These are phyloP conservation scores for Haberlea rhodopensis DNA, from an alignment of 257 asterid species.

Conservation along the genomic window DNA sequence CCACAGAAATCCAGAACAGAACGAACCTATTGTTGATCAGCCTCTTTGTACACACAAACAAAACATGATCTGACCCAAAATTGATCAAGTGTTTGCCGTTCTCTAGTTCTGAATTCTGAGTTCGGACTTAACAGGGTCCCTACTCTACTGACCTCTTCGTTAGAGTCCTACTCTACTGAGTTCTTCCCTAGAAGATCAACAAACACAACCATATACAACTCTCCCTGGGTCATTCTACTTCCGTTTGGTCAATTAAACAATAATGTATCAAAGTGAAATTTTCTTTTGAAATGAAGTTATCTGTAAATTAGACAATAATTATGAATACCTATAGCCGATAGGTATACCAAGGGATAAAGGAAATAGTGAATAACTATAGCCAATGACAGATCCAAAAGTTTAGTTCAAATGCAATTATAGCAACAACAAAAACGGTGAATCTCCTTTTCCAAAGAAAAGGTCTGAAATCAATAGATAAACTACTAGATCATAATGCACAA, in stretches of 20 bases:
- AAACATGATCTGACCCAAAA: no score
- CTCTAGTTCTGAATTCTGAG: neutral
- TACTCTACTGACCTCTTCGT: neutral
- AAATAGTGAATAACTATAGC: neutral
- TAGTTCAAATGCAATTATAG: slow-evolving; percentile 4
- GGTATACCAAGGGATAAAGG: neutral
- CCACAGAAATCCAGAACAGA: neutral
- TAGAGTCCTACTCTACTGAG: no score
- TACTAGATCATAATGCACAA: neutral
- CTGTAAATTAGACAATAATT: neutral
- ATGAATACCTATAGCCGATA: neutral
- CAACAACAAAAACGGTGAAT: neutral
- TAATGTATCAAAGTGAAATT: neutral
- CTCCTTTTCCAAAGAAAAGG: neutral
- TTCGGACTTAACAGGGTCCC: neutral
- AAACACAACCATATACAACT: neutral
- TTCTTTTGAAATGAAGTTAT: neutral
- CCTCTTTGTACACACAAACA: neutral
- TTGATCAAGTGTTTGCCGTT: neutral
- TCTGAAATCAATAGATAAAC: slow-evolving; percentile 18
- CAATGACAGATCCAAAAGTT: neutral
- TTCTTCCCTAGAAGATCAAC: neutral
- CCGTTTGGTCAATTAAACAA: neutral
- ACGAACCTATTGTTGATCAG: neutral
- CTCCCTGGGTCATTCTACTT: neutral